Base-by-base conservation (phyloP, 495 filamentous ascomycete species). In the Aspergillus egyptiacus region DNA sequence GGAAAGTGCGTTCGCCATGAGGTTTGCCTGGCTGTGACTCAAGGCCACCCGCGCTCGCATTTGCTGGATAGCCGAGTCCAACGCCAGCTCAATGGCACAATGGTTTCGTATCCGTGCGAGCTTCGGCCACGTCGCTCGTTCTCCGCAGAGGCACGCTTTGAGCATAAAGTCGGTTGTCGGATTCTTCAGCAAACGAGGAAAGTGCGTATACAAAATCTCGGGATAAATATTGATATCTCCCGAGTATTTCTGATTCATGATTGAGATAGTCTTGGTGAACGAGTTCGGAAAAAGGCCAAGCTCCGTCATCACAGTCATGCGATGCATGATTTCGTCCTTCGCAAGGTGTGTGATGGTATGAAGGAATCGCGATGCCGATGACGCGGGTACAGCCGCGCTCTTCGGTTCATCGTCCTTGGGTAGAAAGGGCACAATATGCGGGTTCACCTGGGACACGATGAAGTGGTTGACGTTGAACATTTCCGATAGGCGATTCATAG, bases 391-490 rank as follows among this genome's bases (percentile, higher is more conserved):
- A 66, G 56, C 28, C 28, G 63, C 59, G 10, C 65, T 59, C 23
- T 68, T 68, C 0, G 75, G 68, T 9, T 77, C 75, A 46, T 87
- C 83, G 48, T 91, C 84, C 55, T 83, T 86, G 18, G 77, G 67
- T 14, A 96, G 72, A 53, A 97, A 95, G 6, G 91, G 90, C 0
- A 94, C 83, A 23, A 96, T 86, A 56, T 96, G 91, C 1, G 91
- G 91, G 58, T 96, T 96, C 36, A 94, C 89, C 60, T 97, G 91
- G 0, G 90, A 95, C 24, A 96, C 91, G 59, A 97, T 96, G 61
- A 95, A 96, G 60, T 96, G 90, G 60, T 96, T 97, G 67, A 96
- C 90, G 59, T 96, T 95, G 68, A 96, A 95, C 86, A 96, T 91
- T 56, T 96, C 91, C 0, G 90, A 84, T 9, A 97, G 72, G 8